These are phyloP conservation scores for Aspergillus chevalieri DNA, from an alignment of 2,329 filamentous ascomycete genomes.

Conservation along the genomic window DNA sequence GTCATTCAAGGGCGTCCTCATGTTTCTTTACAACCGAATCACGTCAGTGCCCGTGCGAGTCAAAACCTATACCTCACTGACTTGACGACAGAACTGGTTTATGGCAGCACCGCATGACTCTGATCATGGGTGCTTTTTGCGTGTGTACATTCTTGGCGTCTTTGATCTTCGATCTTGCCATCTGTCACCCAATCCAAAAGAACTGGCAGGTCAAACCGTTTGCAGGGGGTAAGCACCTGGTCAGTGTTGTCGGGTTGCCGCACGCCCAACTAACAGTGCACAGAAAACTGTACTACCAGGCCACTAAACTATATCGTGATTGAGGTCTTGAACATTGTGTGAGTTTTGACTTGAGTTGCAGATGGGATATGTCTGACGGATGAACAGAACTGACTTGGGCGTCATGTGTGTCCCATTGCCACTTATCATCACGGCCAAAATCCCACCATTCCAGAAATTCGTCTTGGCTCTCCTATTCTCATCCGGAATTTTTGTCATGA, in stretches of 20 bases:
- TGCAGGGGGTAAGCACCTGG: constrained; percentile 6
- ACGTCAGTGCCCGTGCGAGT: constrained; percentile 6
- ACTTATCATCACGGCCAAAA: constrained; percentile 10
- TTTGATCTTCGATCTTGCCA: constrained; percentile 10
- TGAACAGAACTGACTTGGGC: constrained; percentile 12
- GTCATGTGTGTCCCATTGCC: constrained; percentile 14
- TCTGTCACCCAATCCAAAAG: constrained; percentile 8
- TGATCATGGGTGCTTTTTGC: constrained; percentile 2
- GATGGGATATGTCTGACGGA: not conserved
- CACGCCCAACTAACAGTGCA: not conserved
- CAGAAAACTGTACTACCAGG: constrained; percentile 14
- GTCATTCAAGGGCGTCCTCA: constrained; percentile 13
- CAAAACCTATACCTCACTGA: not conserved
- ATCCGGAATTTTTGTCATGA: constrained; percentile 16
- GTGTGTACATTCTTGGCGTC: constrained; percentile 8
- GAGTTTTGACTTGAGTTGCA: not conserved
- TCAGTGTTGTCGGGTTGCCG: no score
- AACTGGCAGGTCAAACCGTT: constrained; percentile 17
- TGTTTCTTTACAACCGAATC: constrained; percentile 12
- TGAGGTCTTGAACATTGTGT: constrained; percentile 13
- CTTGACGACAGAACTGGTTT: constrained; percentile 9
- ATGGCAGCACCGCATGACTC: constrained; percentile 11
- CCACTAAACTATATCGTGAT: constrained; percentile 13
- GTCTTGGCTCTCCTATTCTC: constrained; percentile 11
- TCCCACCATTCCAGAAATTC: constrained; percentile 11